phyloP scores from a whole-genome alignment of 345 rosid species.

The Barbarea vulgaris region DNA sequence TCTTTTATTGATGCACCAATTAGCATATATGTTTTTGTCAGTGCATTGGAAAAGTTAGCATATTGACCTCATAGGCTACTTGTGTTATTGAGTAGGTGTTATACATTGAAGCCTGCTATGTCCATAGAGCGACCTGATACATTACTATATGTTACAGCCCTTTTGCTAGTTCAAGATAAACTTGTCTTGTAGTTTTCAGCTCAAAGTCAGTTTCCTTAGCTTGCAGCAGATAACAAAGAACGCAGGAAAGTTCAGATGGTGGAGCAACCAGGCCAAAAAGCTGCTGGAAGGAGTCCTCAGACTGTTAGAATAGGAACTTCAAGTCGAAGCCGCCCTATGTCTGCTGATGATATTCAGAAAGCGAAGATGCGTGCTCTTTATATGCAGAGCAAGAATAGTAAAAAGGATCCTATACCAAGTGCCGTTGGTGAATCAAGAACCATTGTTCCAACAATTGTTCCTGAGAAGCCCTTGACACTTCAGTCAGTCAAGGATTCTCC shows the following conservation, averaged over 20 bases:
- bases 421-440: slow-evolving; percentile 49
- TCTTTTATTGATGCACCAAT: slow-evolving; percentile 6
- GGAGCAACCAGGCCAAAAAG: slow-evolving; percentile 94
- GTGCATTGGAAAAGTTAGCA: background rate
- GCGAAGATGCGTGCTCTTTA: slow-evolving; percentile 87
- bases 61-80: slow-evolving; percentile 8
- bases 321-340: slow-evolving; percentile 87
- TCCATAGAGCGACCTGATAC: background rate
- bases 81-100: slow-evolving; percentile 1
- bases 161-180: background rate
- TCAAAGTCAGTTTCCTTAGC: slow-evolving; percentile 59
- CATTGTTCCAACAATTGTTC: slow-evolving; percentile 45
- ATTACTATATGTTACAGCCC: slow-evolving; percentile 15
- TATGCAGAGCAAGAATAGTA: slow-evolving; percentile 81
- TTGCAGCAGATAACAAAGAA: slow-evolving; percentile 70
- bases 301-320: slow-evolving; percentile 54
- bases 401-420: slow-evolving; percentile 52
- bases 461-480: slow-evolving; percentile 45
- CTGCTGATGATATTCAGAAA: slow-evolving; percentile 98
- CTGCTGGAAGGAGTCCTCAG: slow-evolving; percentile 72
- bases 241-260: slow-evolving; percentile 95
- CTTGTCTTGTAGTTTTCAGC: slow-evolving; percentile 7
- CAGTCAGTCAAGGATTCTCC: slow-evolving; percentile 38
- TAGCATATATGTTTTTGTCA: slow-evolving; percentile 9
- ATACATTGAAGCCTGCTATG: slow-evolving; percentile 24